phyloP scores from a whole-genome alignment of 2,329 filamentous ascomycete species.

The Coniochaeta prunicola region DNA sequence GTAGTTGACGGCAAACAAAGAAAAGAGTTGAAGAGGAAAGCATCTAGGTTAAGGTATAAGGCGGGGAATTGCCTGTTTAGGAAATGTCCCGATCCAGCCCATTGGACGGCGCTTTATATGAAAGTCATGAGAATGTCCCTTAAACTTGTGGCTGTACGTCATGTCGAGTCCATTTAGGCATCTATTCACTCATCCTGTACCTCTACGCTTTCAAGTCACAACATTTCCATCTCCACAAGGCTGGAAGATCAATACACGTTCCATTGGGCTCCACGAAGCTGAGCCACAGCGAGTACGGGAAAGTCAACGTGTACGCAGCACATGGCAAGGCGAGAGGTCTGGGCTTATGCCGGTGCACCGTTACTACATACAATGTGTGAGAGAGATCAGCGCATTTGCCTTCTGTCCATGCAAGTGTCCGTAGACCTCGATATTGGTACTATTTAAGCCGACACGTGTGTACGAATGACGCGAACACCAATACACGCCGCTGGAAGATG shows the following conservation, averaged over 20 bases:
- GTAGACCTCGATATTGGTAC: not conserved
- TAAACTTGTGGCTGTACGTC: too few species aligned
- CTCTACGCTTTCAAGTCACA: not conserved
- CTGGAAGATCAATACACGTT: not conserved
- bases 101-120: not conserved
- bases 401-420: not conserved
- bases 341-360: too few species aligned
- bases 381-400: not conserved
- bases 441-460: not conserved
- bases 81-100: not conserved
- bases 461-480: not conserved
- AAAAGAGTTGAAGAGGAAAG: constrained; percentile 16
- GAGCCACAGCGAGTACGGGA: not conserved
- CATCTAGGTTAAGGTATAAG: constrained; percentile 6
- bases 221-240: not conserved
- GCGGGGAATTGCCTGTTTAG: not conserved
- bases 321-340: not conserved
- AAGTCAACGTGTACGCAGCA: not conserved
- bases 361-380: too few species aligned
- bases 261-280: not conserved
- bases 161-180: too few species aligned
- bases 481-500: not conserved
- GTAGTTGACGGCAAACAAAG: not conserved
- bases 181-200: too few species aligned
- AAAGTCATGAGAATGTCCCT: too few species aligned